Evolutionary conservation across 2,329 filamentous ascomycete genomes (phyloP).

Genomic region (Ceratocystis alfenasii): DNA sequence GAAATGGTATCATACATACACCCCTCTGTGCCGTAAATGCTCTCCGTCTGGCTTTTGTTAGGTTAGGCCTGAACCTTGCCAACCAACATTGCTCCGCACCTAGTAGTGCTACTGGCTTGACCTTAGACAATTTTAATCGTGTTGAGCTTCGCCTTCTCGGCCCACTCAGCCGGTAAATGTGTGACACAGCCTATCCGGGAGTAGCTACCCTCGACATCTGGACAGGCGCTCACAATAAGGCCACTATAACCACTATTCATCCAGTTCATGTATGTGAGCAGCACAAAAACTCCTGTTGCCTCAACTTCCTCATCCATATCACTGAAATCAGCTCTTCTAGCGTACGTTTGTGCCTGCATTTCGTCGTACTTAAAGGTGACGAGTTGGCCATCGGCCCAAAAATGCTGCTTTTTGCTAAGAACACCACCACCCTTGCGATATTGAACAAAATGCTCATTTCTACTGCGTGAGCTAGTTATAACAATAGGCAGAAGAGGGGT

Average conservation of each 20-base stretch:
- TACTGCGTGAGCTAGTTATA: conserved; percentile 17
- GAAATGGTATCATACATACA: conserved; percentile 19
- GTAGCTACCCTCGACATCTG: conserved; percentile 17
- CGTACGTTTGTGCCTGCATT: conserved; percentile 20
- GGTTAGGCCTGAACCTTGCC: neutral
- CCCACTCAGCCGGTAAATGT: conserved; percentile 20
- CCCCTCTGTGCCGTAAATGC: neutral
- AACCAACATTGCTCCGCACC: neutral
- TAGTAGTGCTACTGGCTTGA: too few relatives aligned
- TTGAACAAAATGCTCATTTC: conserved; percentile 19
- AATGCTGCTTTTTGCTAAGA: conserved; percentile 20
- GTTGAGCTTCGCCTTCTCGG: conserved; percentile 21
- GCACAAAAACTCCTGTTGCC: conserved; percentile 19
- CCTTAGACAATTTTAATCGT: conserved; percentile 21
- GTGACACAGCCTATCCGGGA: conserved; percentile 20
- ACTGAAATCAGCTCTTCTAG: neutral
- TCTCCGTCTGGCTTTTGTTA: neutral
- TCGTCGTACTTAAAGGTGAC: conserved; percentile 21
- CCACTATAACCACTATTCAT: conserved; percentile 21
- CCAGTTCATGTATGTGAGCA: conserved; percentile 22
- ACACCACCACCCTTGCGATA: conserved; percentile 21
- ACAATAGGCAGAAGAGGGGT: conserved; percentile 20
- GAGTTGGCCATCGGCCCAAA: conserved; percentile 21
- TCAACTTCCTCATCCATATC: conserved; percentile 21
- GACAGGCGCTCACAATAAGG: conserved; percentile 20